phyloP scores from a whole-genome alignment of 768 basidiomycete genomes.

The Auriscalpium vulgare region DNA sequence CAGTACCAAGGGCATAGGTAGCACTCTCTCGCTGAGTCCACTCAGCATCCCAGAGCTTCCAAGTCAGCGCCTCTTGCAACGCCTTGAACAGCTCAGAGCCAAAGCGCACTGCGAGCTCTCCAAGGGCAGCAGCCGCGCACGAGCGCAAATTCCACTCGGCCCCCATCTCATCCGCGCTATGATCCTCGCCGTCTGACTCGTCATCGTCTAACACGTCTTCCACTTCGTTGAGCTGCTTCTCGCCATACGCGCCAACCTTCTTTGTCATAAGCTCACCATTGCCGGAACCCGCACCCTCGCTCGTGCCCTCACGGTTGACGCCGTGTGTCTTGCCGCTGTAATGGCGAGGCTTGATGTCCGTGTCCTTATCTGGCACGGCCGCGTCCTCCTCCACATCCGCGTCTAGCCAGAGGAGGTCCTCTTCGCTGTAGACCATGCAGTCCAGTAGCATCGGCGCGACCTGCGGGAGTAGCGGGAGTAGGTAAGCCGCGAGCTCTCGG shows the following conservation, averaged over 20 bases:
- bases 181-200: too few relatives aligned
- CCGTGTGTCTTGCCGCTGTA: conserved; percentile 82
- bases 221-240: too few relatives aligned
- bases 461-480: conserved; percentile 81
- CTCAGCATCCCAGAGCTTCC: conserved; percentile 85
- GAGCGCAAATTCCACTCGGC: conserved; percentile 99
- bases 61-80: conserved; percentile 81
- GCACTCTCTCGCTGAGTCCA: conserved; percentile 96
- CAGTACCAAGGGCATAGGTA: conserved; percentile 91
- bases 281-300: too few relatives aligned
- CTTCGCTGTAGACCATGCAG: conserved; percentile 96
- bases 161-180: conserved; percentile 91
- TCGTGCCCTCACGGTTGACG: conserved; percentile 56
- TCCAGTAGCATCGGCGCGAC: conserved; percentile 90
- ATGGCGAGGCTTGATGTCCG: too few relatives aligned
- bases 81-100: conserved; percentile 81
- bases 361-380: conserved; percentile 85
- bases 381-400: conserved; percentile 83
- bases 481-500: conserved; percentile 71
- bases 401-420: conserved; percentile 91
- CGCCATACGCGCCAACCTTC: too few relatives aligned
- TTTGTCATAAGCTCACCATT: too few relatives aligned
- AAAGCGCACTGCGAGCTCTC: conserved; percentile 92
- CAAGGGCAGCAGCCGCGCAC: conserved; percentile 94
- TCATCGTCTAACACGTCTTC: too few relatives aligned